Base-by-base conservation (phyloP, 2,329 filamentous ascomycete genomes). In the Didymella exigua region DNA sequence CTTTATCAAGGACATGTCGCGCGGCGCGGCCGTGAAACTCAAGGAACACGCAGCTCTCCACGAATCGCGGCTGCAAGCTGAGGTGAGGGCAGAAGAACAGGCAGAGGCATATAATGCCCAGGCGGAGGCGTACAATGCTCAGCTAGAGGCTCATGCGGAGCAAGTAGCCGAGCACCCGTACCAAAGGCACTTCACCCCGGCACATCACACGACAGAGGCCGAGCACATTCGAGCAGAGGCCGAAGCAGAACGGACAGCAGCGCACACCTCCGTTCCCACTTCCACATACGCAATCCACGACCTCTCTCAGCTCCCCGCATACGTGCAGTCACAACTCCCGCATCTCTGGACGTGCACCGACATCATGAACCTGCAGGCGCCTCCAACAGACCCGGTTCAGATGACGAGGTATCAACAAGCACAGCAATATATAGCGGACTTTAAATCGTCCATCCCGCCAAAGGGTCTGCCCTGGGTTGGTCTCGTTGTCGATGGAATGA, bases 291-390 rank as follows among this genome's bases (percentile, higher is more conserved):
- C 31, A 11, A 24, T 50, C 18, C 14, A 18, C 24, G 40, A 38
- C 11, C 18, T 44, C 18, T 44, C 40, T 5, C 40, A 51, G 21
- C 48, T 51, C 1, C 18, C 48, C 6, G 14, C 24, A 18, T 51
- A 51, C 26, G 14, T 38, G 14, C 48, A 45, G 2, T 18, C 40
- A 1, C 31, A 24, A 10, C 26, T 51, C 5, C 16, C 41, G 5
- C 40, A 45, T 16, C 21, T 51, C 6, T 51, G 48, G 40, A 27
- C 48, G 5, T 51, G 48, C 31, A 42, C 19, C 7, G 16, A 51
- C 18, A 13, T 31, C 24, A 14, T 37, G 18, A 33, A 24, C 16
- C 10, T 50, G 38, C 30, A 31, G 30, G 18, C 7, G 2, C 40
- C 14, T 18, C 48, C 26, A 5, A 10, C 23, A 3, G 26, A 24